Base-by-base conservation (phyloP, 345 rosid species). In the Euphorbia lathyris region DNA sequence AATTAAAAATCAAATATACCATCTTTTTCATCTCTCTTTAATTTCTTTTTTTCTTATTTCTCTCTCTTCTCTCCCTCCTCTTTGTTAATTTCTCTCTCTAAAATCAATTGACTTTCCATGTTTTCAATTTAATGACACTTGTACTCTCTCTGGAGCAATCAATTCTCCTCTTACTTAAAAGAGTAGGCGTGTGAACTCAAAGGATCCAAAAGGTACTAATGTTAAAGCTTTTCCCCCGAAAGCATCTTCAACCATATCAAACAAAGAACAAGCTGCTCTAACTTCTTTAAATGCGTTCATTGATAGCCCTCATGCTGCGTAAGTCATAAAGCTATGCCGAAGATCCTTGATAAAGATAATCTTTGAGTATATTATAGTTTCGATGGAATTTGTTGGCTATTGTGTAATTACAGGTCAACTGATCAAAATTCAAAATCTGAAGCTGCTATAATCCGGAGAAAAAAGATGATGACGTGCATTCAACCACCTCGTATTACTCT, bases 401-500 rank as follows among this genome's bases (percentile, higher is more conserved):
- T 36, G 66, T 73, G 47, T 17, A 32, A n/a, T 72, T 83, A 72
- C 87, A 92, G 98, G 76, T 78, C 78, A 72, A 74, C 59, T 38
- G 87, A 88, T 57, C 73, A 77, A 66, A 81, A 71, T 72, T 73
- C 83, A 64, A 86, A 86, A 78, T 74, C 86, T 2, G 55, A 70
- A 22, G 71, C 79, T 67, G 68, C 75, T 56, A 73, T 83, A 73
- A 38, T 68, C 47, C 65, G 75, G 72, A 73, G 69, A 80, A 89
- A 87, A 76, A 91, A 66, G 96, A 91, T 45, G 97, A 91, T 17
- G 98, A 91, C 77, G 72, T 87, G 2, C 91, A 73, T 75, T 94
- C 98, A 55, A 85, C 87, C 23, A 85, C 96, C 59, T 91, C 93
- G 96, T 94, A 94, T 45, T 77, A 34, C 32, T 70, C 82, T 75